These are phyloP conservation scores for Alternaria longipes DNA, from an alignment of 2,329 filamentous ascomycete species.

Conservation along the genomic window DNA sequence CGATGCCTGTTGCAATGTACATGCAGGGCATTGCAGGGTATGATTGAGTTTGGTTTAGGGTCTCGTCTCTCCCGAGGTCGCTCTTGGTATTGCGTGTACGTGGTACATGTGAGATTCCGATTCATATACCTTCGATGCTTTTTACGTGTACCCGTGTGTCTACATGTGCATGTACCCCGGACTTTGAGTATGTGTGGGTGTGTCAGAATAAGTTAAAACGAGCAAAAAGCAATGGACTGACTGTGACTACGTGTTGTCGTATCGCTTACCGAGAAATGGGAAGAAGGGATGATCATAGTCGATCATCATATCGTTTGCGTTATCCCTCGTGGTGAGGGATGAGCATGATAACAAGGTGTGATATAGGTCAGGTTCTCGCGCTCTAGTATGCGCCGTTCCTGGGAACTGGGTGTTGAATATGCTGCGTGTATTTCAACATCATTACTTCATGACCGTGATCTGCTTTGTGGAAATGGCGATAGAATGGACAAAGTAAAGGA, in stretches of 20 bases:
- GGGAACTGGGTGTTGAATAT: neutral
- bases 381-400: constrained; percentile 3
- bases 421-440: neutral
- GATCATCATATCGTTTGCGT: neutral
- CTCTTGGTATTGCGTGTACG: neutral
- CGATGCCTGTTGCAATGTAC: neutral
- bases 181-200: neutral
- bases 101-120: neutral
- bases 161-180: neutral
- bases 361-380: neutral
- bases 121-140: neutral
- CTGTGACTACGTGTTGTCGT: neutral
- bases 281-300: neutral
- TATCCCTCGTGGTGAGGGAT: neutral
- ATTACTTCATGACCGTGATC: neutral
- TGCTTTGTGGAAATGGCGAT: neutral
- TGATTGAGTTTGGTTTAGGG: neutral
- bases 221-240: neutral
- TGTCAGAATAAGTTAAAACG: neutral
- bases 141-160: neutral
- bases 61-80: neutral
- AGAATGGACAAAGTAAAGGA: neutral
- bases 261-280: neutral
- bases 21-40: neutral
- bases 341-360: neutral